These are phyloP conservation scores for Sporobolus alterniflorus DNA, from an alignment of 202 grass and related monocot species.

Conservation along the genomic window DNA sequence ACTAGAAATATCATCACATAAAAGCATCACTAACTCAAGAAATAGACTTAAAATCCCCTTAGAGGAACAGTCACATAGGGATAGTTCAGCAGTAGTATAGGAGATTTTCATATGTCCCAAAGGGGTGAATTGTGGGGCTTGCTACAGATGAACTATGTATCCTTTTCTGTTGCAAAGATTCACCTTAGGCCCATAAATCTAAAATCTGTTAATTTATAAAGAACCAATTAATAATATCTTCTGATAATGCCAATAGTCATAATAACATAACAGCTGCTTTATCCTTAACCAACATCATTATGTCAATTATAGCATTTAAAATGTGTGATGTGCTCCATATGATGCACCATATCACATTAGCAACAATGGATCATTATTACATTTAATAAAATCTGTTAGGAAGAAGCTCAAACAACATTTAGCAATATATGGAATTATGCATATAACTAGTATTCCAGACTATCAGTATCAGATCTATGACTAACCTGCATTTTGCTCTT, in stretches of 20 bases:
- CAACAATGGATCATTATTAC: neutral
- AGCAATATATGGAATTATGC: neutral
- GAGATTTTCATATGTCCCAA: neutral
- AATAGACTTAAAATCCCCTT: neutral
- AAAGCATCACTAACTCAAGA: neutral
- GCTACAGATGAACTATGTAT: neutral
- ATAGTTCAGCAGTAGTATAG: neutral
- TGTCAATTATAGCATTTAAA: slow-evolving; percentile 9
- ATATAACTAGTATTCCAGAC: neutral
- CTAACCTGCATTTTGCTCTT: slow-evolving; percentile 98
- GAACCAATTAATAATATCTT: neutral
- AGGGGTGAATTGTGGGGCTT: neutral
- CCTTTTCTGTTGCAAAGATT: neutral
- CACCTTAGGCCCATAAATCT: neutral
- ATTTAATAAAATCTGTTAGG: neutral
- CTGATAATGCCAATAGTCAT: too few species aligned
- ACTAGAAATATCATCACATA: neutral
- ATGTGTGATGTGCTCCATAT: neutral
- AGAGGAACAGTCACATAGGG: neutral
- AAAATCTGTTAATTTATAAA: neutral
- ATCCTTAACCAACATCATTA: neutral
- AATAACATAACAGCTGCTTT: neutral
- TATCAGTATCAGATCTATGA: neutral
- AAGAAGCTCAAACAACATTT: neutral
- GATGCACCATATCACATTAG: neutral